phyloP scores from a whole-genome alignment of 2,329 filamentous ascomycete genomes.

The Talaromyces sp. region DNA sequence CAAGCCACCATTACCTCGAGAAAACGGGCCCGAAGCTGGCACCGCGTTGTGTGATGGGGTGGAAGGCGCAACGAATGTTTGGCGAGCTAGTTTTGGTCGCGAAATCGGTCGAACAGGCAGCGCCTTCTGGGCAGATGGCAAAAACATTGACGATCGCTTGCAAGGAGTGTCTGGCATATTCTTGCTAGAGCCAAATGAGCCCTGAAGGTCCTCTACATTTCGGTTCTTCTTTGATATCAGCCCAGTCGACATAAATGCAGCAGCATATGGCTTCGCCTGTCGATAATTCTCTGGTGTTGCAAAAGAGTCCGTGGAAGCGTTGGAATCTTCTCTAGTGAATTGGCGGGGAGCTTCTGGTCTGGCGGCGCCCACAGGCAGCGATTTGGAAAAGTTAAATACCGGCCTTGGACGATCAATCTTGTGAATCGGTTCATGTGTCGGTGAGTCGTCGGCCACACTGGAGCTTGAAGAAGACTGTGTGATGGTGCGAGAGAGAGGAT shows the following conservation, averaged over 20 bases:
- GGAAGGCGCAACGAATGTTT: slow-evolving; percentile 74
- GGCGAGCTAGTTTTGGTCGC: slow-evolving; percentile 62
- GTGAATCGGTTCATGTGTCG: slow-evolving; percentile 58
- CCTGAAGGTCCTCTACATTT: slow-evolving; percentile 65
- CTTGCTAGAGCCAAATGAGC: slow-evolving; percentile 53
- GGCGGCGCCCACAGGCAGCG: slow-evolving; percentile 65
- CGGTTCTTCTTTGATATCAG: slow-evolving; percentile 93
- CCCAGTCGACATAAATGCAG: slow-evolving; percentile 90
- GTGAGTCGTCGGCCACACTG: slow-evolving; percentile 70
- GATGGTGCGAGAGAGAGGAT: slow-evolving; percentile 81
- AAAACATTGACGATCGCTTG: slow-evolving; percentile 73
- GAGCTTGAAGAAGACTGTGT: slow-evolving; percentile 84
- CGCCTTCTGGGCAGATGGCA: slow-evolving; percentile 60
- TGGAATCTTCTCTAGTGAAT: slow-evolving; percentile 49
- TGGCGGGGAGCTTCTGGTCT: slow-evolving; percentile 47
- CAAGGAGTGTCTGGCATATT: slow-evolving; percentile 93
- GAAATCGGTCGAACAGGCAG: slow-evolving; percentile 58
- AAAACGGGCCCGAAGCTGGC: slow-evolving; percentile 65
- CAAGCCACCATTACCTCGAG: slow-evolving; percentile 61
- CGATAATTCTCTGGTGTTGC: slow-evolving; percentile 77
- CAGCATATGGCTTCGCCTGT: slow-evolving; percentile 69
- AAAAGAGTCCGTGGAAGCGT: slow-evolving; percentile 54
- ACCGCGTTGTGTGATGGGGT: slow-evolving; percentile 70
- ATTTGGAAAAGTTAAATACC: slow-evolving; percentile 66
- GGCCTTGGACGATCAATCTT: slow-evolving; percentile 54